Base-by-base conservation (phyloP, 1,284 basidiomycete species). In the Tylopilus sp. region DNA sequence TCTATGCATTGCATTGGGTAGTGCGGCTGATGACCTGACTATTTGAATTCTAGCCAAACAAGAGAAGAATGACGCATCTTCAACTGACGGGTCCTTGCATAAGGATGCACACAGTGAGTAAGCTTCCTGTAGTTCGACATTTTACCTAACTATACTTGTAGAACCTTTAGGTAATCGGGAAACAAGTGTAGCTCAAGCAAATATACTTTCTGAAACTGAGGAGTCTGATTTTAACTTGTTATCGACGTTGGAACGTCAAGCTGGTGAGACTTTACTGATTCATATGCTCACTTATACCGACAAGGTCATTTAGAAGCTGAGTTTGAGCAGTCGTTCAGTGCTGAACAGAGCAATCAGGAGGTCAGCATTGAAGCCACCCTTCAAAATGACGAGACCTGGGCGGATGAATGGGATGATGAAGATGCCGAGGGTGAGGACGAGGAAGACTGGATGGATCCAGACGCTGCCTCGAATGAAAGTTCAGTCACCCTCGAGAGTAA, bases 401-500 rank as follows among this genome's bases (percentile, higher is more conserved):
- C n/a, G 73, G 72, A 77, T 65, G 68, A 76, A 39, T 75, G 80
- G 79, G 79, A 81, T 59, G 82, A 83, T 57, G 77, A 79, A 58
- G 83, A 83, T 60, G 83, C 76, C n/a, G 81, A 83, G 66, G 82
- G 79, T 49, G 84, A 81, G 29, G 74, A 76, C 24, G 80, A 81
- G 60, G 74, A 80, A 66, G 80, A 78, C 66, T 78, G 75, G 77
- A 66, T 72, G 57, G 70, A 80, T 60, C 74, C 77, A 60, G 81
- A 82, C 49, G 72, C 70, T 29, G 73, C 60, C 15, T 81, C 82
- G 6, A 81, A 80, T 47, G 68, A 81, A 62, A 82, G 82, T 47
- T 84, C 84, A 32, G 68, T 74, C 38, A 86, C 84, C 8, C 75
- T 86, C 36, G 84, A 85, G 26, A 88, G 85, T 67, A 84, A 77